These are phyloP conservation scores for Ceriops zippeliana DNA, from an alignment of 345 rosid species.

Conservation along the genomic window DNA sequence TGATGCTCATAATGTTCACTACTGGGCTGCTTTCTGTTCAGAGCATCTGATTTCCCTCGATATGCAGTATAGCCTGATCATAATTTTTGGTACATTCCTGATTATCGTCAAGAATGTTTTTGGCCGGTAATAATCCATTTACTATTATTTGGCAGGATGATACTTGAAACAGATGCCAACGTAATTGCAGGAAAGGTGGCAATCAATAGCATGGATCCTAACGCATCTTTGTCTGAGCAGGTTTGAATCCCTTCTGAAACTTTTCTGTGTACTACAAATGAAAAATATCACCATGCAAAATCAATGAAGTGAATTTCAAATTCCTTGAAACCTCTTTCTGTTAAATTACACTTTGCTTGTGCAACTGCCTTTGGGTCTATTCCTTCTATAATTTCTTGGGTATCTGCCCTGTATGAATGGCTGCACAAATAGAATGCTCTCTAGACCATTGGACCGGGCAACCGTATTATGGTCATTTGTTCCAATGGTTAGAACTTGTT, in stretches of 20 bases:
- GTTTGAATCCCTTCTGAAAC: slow-evolving; percentile 26
- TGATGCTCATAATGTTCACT: not conserved
- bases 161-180: slow-evolving; percentile 80
- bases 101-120: not conserved
- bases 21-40: not conserved
- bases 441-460: no score
- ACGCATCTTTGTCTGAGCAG: slow-evolving; percentile 84
- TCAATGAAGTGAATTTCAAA: not conserved
- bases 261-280: not conserved
- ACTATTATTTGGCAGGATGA: slow-evolving; percentile 45
- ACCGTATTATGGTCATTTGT: no score
- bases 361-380: no score
- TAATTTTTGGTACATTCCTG: not conserved
- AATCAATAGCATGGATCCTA: slow-evolving; percentile 66
- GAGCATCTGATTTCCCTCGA: not conserved
- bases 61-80: not conserved
- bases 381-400: no score
- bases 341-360: no score
- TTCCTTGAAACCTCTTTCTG: not conserved
- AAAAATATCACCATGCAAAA: not conserved
- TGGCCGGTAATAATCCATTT: not conserved
- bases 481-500: no score
- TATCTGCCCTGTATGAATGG: no score
- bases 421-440: no score
- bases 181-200: slow-evolving; percentile 88